phyloP scores from a whole-genome alignment of 2,329 filamentous ascomycete species.

The Cercospora sesami region DNA sequence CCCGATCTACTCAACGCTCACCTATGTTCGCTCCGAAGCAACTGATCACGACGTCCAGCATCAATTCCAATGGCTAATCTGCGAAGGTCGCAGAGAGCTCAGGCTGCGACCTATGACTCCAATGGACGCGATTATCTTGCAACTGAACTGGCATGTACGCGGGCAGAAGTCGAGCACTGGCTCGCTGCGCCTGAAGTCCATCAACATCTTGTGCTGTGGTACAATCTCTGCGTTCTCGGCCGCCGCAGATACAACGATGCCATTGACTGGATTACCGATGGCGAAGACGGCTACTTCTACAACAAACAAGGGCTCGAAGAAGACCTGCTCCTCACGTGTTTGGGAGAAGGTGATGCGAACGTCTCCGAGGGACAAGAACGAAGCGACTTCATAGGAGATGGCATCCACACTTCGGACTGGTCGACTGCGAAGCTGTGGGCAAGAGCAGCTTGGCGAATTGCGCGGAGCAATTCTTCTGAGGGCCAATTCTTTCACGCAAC shows the following conservation, averaged over 20 bases:
- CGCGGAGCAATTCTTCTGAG: constrained; percentile 21
- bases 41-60: background rate
- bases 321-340: constrained; percentile 29
- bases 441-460: constrained; percentile 29
- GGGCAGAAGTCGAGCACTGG: constrained; percentile 27
- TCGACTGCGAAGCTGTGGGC: constrained; percentile 31
- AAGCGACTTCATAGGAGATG: constrained; percentile 10
- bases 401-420: constrained; percentile 23
- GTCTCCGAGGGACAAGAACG: background rate
- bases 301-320: constrained; percentile 23
- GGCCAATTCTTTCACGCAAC: constrained; percentile 24
- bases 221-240: constrained; percentile 26
- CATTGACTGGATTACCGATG: constrained; percentile 29
- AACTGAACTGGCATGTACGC: constrained; percentile 15
- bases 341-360: constrained; percentile 23
- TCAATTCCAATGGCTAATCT: constrained; percentile 3
- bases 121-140: constrained; percentile 33
- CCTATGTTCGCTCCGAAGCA: background rate
- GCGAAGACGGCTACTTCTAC: constrained; percentile 26
- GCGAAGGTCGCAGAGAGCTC: constrained; percentile 22
- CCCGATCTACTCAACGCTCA: background rate
- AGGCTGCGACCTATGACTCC: constrained; percentile 21
- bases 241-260: constrained; percentile 25
- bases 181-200: constrained; percentile 24
- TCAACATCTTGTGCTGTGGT: constrained; percentile 29